Base-by-base conservation (phyloP, 1,284 basidiomycete genomes). In the Malassezia arunalokei region DNA sequence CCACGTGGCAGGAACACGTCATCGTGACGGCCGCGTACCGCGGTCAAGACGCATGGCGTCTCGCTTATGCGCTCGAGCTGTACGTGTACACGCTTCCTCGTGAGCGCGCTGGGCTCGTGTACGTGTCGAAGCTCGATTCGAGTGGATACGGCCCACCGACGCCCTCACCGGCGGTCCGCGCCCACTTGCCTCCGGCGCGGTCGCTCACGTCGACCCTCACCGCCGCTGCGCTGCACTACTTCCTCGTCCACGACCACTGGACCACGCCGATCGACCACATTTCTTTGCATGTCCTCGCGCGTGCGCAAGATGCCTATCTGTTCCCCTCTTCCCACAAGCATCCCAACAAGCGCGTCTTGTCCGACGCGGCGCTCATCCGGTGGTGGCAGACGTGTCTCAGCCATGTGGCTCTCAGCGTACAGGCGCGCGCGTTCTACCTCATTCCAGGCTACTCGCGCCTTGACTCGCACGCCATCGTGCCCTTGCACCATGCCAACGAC, bases 81-180 rank as follows among this genome's bases (percentile, higher is more conserved):
- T 80, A 78, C 50, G 75, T 95, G 30, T 95, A 89, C 77, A 81
- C 82, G 40, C 68, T 86, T 43, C 84, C 85, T 4, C 64, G 79
- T 2, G 83, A 84, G 1, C 79, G 78, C 2, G 80, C 79, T 49
- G 82, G 82, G 1, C 79, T 98, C 32, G 76, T 98, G 20, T 95
- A 96, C 74, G 79, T 96, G 42, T 86, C 87, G 45, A 98, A 98
- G 75, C 82, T 95, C 50, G 94, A 96, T 73, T 83, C 89, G 11
- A 89, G 88, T 0, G 91, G 91, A 0, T 87, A 86, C 59, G 81
- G 78, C 0, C 68, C 65, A 4, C 32, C 41, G 6, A 14, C 52
- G 4, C 48, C 61, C 9, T 12, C 33, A 35, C 11, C 11, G 11
- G 33, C 33, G 33, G 11, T 5, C 11, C 11, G 33, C 11, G 33